phyloP scores from a whole-genome alignment of 2,329 filamentous ascomycete genomes.

The Claviceps maximensis region DNA sequence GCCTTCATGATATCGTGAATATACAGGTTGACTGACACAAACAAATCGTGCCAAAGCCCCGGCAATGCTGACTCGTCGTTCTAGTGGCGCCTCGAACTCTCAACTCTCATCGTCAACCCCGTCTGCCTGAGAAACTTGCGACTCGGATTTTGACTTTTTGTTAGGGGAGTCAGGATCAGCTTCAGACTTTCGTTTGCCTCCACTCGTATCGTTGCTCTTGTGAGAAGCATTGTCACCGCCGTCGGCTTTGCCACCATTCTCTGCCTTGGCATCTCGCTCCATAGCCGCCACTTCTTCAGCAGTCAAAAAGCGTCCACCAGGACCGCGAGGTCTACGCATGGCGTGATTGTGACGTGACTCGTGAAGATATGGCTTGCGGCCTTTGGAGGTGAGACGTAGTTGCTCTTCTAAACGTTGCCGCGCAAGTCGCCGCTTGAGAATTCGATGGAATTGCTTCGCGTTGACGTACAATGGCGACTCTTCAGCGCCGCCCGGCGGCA shows the following conservation, averaged over 20 bases:
- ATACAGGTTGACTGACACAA: constrained; percentile 9
- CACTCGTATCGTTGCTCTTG: constrained; percentile 19
- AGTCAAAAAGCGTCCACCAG: constrained; percentile 88
- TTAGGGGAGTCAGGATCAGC: constrained; percentile 31
- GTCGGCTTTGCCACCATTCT: constrained; percentile 19
- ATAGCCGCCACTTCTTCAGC: constrained; percentile 90
- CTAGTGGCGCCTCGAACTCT: background rate
- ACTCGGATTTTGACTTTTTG: constrained; percentile 46
- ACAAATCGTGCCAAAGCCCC: background rate
- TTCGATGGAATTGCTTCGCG: constrained; percentile 96
- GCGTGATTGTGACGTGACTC: constrained; percentile 97
- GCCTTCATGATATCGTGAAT: constrained; percentile 25
- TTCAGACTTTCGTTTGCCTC: constrained; percentile 50
- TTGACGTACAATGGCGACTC: constrained; percentile 96
- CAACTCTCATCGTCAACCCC: constrained; percentile 23
- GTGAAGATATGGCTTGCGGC: constrained; percentile 91
- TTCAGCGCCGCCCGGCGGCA: constrained; percentile 58
- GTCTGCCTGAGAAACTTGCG: constrained; percentile 22
- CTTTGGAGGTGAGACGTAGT: constrained; percentile 82
- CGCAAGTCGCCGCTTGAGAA: constrained; percentile 84
- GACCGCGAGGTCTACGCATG: constrained; percentile 87
- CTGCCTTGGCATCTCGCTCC: constrained; percentile 48
- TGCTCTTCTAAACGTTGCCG: constrained; percentile 90
- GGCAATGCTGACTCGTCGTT: background rate
- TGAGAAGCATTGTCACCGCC: constrained; percentile 12